These are phyloP conservation scores for Boletus eberwhitei DNA, from an alignment of 768 basidiomycete genomes.

Conservation along the genomic window DNA sequence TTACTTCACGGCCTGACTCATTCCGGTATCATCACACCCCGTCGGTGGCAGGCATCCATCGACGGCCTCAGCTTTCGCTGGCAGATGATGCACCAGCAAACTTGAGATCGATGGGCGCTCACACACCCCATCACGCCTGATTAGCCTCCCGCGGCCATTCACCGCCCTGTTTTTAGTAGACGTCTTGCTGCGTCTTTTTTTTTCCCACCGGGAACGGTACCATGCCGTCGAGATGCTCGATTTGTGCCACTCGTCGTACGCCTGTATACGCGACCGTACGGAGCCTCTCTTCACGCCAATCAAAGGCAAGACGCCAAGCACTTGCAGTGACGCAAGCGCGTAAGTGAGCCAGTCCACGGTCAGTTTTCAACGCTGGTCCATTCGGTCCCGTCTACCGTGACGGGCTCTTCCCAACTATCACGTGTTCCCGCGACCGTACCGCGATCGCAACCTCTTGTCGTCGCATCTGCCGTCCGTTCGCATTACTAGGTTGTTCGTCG, in stretches of 20 bases:
- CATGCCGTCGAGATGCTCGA: conserved; percentile 11
- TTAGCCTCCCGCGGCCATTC: conserved; percentile 19
- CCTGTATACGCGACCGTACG: background rate
- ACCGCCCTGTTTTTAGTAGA: conserved; percentile 12
- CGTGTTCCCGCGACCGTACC: conserved; percentile 26
- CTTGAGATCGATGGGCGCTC: conserved; percentile 14
- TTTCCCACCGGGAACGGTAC: background rate
- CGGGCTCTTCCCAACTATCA: conserved; percentile 10
- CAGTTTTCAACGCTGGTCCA: background rate
- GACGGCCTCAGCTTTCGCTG: conserved; percentile 11
- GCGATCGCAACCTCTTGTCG: conserved; percentile 21
- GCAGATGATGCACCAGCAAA: conserved; percentile 26
- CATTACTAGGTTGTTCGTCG: background rate
- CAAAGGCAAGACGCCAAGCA: background rate
- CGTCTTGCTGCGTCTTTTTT: conserved; percentile 9
- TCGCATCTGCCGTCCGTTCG: background rate
- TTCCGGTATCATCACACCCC: conserved; percentile 12
- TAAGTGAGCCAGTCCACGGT: conserved; percentile 2
- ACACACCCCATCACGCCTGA: conserved; percentile 16
- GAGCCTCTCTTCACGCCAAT: background rate
- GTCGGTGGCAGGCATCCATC: conserved; percentile 17
- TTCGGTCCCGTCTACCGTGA: conserved; percentile 3
- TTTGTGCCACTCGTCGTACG: background rate
- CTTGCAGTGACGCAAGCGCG: conserved; percentile 2
- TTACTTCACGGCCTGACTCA: conserved; percentile 21